Evolutionary conservation across 495 filamentous ascomycete genomes (phyloP), one percentile per base, ranked within the genome.

Genomic region (Gamarada debralockiae): DNA sequence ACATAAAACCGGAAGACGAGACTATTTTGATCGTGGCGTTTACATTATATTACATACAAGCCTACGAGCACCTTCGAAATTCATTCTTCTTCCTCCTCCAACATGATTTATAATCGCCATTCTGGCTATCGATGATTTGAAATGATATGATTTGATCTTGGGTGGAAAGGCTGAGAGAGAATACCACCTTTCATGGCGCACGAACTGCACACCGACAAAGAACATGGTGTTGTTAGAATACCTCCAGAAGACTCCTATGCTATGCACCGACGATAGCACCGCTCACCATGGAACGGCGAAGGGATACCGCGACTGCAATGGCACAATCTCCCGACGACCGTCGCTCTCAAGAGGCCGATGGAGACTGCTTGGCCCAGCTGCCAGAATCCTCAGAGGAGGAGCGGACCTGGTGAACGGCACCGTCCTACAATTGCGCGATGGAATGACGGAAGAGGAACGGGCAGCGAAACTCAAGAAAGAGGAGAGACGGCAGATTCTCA

Each of bases 401-500:
- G 49, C 43, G 13, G 45, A 56, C 14, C 24, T 50, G 25, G 70
- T 71, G 31, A 73, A 72, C n/a, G 73, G 78, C 52, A 65, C 74
- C 1, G 63, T 79, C 25, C 60, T 72, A 48, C 65, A 71, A 25
- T 74, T 74, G 63, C 72, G 74, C 42, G 81, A 85, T 68, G 81
- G 80, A 33, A 67, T 79, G 15, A 77, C 76, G 7, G 68, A 72
- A 52, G 73, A 78, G 37, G 73, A 86, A 48, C 71, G 81, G 31
- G 70, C 72, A 18, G 66, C 74, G 43, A 72, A 63, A 61, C 65
- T 70, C 52, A 67, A 74, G 37, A 52, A 63, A 20, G 81, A 86
- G 52, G 77, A 86, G 58, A 75, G 74, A 46, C 83, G 77, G 64
- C 78, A 85, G 64, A 73, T 88, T 4, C 62, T 89, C 1, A 78